Percentiles rank a stretch among this genome's conserved stretches.
phyloP scores from a whole-genome alignment of 306 rosid genomes.

The Quercus alba region DNA sequence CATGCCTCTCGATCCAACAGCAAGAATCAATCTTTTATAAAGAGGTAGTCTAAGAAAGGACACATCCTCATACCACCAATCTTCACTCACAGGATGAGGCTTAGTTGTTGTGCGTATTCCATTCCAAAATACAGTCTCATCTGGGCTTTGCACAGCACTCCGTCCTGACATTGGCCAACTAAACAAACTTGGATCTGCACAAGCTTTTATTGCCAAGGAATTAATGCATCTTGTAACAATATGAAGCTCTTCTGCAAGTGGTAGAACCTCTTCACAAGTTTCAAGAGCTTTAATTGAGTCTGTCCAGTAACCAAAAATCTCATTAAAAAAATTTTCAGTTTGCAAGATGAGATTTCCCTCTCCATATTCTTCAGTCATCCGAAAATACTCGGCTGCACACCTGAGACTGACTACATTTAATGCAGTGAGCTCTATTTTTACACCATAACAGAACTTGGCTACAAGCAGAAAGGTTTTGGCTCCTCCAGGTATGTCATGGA shows the following conservation, averaged over 20 bases:
- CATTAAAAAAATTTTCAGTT: constrained; percentile 63
- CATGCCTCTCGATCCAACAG: constrained; percentile 54
- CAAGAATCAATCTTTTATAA: constrained; percentile 59
- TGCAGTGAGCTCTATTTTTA: constrained; percentile 71
- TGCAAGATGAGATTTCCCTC: constrained; percentile 67
- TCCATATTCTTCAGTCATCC: constrained; percentile 75
- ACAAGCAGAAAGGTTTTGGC: constrained; percentile 58
- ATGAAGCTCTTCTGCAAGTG: constrained; percentile 78
- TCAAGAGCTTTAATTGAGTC: constrained; percentile 74
- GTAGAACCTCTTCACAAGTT: constrained; percentile 65
- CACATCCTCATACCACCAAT: constrained; percentile 91
- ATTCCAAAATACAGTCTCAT: constrained; percentile 57
- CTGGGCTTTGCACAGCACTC: constrained; percentile 39
- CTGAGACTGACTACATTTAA: constrained; percentile 59
- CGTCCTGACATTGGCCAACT: constrained; percentile 48
- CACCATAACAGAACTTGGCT: constrained; percentile 85
- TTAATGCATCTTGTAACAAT: constrained; percentile 68
- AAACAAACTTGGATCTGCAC: constrained; percentile 62
- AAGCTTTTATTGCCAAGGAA: constrained; percentile 70
- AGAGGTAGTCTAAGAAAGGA: constrained; percentile 52
- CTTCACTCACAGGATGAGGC: constrained; percentile 45
- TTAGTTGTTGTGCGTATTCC: constrained; percentile 51
- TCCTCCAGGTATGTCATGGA: constrained; percentile 83
- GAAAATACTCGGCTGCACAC: constrained; percentile 76
- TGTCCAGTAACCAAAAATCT: constrained; percentile 64